Conservation (phyloP, 2,329 filamentous ascomycete species). For the Penicillium sp. region DNA sequence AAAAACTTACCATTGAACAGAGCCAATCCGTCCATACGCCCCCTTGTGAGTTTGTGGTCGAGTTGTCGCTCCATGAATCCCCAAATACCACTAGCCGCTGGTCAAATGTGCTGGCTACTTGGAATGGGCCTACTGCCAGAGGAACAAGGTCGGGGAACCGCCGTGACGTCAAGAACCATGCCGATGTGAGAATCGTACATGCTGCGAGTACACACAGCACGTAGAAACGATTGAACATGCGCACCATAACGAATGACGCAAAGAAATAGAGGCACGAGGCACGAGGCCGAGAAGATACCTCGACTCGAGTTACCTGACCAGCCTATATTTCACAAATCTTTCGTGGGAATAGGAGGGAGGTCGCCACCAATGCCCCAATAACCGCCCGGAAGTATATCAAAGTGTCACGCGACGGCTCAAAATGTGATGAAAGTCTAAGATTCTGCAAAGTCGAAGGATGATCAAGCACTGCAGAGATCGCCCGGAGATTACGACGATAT, state of each 20-base stretch:
- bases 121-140: slow-evolving; percentile 17
- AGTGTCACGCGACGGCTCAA: not conserved
- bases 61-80: slow-evolving; percentile 42
- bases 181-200: slow-evolving; percentile 31
- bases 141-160: slow-evolving; percentile 21
- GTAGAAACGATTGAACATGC: slow-evolving; percentile 34
- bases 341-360: not conserved
- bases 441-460: not conserved
- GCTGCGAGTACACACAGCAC: slow-evolving; percentile 31
- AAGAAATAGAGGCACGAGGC: not conserved
- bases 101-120: slow-evolving; percentile 23
- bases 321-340: not conserved
- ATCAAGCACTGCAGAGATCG: not conserved
- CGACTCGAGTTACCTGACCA: not conserved
- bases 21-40: slow-evolving; percentile 39
- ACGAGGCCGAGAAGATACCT: not conserved
- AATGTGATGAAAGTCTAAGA: not conserved
- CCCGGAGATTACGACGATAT: not conserved
- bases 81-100: slow-evolving; percentile 41
- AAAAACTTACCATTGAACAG: slow-evolving; percentile 35
- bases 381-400: not conserved
- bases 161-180: slow-evolving; percentile 30
- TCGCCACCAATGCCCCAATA: not conserved
- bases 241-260: slow-evolving; percentile 18
- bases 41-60: slow-evolving; percentile 29